Evolutionary conservation across 768 basidiomycete genomes (phyloP), one percentile per base, ranked within the genome.

Genomic region (Agrocybe praecox): DNA sequence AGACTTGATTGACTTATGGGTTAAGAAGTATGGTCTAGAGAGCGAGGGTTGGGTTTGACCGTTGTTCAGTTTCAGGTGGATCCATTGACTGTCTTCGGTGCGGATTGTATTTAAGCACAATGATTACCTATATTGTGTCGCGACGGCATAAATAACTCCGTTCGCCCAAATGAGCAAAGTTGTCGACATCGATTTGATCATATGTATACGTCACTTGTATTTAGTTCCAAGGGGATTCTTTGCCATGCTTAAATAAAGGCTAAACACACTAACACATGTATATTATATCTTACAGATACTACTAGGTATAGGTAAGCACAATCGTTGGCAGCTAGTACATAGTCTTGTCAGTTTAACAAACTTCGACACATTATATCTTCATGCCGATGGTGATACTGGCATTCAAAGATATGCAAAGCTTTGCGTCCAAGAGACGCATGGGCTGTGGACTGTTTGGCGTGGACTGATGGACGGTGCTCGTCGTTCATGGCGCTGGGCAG

Each of bases 61-160:
- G 26, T 29, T 29, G 9, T 29, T 29, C 5, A 9, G 26, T 29
- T 54, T 57, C 55, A 61, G 55, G 36, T 45, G 47, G 15, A 52
- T 26, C 42, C 46, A 57, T 57, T 52, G 21, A 48, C 49, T 52
- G 23, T 32, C 36, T 52, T 14, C 33, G 33, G 46, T 34, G 33
- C n/a, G 46, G 53, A 42, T 50, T 52, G 43, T 56, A 23, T 40
- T 40, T n/a, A 5, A 40, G n/a, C 26, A 40, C 14, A 15, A 40
- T 40, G 36, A 40, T 40, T 40, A n/a, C 36, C 36, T 40, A 6
- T 40, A 40, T 40, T 40, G 36, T 40, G n/a, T n/a, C 36, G 36
- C n/a, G 36, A n/a, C 36, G 36, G 36, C 12, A 5, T 40, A 6
- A 40, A 40, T 40, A 40, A 15, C 36, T 40, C 36, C 36, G 36